Evolutionary conservation across 805 yeast genomes (phyloP), one percentile per base, ranked within the genome.

Genomic region (Saturnispora bothae): DNA sequence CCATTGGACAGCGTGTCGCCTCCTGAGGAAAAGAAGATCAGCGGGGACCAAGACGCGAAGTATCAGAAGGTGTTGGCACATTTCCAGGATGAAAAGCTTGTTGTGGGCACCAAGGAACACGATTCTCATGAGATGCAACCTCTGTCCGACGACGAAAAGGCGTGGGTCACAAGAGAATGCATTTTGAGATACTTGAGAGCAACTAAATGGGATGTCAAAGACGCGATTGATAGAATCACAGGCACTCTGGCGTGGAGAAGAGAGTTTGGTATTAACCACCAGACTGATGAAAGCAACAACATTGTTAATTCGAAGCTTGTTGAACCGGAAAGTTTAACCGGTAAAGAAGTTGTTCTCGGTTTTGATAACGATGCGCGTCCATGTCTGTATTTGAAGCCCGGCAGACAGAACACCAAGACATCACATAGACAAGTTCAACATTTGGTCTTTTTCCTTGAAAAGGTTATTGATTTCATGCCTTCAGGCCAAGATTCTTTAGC

Each of bases 161-260:
- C 95, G 0, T 92, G 98, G 98, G 65, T 92, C 40, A 83, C 96
- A 2, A 71, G 81, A 50, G 98, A 92, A 57, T 92, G 98, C 56
- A 67, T 92, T 41, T 60, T 85, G 51, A 73, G 99, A 55, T 92
- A 92, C 56, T 63, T 89, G 39, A 71, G 96, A 40, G 99, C 98
- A 18, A 82, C 96, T 18, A 89, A 85, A 57, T 92, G 98, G 98
- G 68, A 71, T 22, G 68, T 68, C 1, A 59, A 68, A 21, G 83
- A 79, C 10, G 83, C 94, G 28, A 78, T 77, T 35, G 69, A 70
- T 39, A 73, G 98, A 52, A 66, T 92, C 9, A 80, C 76, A 47
- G 72, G 74, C 17, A 79, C 97, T 0, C 48, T 92, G 16, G 78
- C 83, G 3, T 92, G 98, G 98, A 76, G 98, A 64, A 76, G 96